These are phyloP conservation scores for Dorcoceras hygrometricum DNA, from an alignment of 257 asterid species.

Conservation along the genomic window DNA sequence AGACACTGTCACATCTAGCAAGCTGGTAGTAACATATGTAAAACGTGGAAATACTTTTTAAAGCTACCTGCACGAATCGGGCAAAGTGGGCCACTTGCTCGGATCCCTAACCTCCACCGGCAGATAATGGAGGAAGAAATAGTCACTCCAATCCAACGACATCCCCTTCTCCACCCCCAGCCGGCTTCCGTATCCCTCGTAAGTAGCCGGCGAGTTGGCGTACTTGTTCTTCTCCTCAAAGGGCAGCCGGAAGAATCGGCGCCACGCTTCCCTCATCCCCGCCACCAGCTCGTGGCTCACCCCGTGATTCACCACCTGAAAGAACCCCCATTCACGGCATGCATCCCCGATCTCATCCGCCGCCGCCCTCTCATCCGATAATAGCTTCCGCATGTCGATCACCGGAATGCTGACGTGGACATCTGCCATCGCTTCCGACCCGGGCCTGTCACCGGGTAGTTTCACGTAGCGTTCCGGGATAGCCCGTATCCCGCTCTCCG, in stretches of 20 bases:
- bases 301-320: slow-evolving; percentile 90
- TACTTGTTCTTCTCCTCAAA: slow-evolving; percentile 59
- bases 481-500: slow-evolving; percentile 66
- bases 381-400: slow-evolving; percentile 51
- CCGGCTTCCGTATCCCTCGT: slow-evolving; percentile 90
- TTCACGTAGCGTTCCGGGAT: slow-evolving; percentile 78
- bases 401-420: slow-evolving; percentile 34
- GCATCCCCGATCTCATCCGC: slow-evolving; percentile 40
- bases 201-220: slow-evolving; percentile 68
- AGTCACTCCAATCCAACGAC: slow-evolving; percentile 87
- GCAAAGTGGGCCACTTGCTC: slow-evolving; percentile 69
- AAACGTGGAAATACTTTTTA: neutral
- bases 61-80: slow-evolving; percentile 61
- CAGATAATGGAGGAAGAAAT: slow-evolving; percentile 70
- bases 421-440: neutral
- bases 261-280: slow-evolving; percentile 54
- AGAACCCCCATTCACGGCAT: slow-evolving; percentile 91
- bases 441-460: slow-evolving; percentile 57
- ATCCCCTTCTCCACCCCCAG: slow-evolving; percentile 70
- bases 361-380: slow-evolving; percentile 35
- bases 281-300: slow-evolving; percentile 55
- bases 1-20: too few relatives aligned
- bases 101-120: slow-evolving; percentile 51
- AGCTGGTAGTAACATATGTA: neutral
- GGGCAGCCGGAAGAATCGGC: slow-evolving; percentile 67